These are phyloP conservation scores for Yarrowia sp. DNA, from an alignment of 805 yeast genomes.

Conservation along the genomic window DNA sequence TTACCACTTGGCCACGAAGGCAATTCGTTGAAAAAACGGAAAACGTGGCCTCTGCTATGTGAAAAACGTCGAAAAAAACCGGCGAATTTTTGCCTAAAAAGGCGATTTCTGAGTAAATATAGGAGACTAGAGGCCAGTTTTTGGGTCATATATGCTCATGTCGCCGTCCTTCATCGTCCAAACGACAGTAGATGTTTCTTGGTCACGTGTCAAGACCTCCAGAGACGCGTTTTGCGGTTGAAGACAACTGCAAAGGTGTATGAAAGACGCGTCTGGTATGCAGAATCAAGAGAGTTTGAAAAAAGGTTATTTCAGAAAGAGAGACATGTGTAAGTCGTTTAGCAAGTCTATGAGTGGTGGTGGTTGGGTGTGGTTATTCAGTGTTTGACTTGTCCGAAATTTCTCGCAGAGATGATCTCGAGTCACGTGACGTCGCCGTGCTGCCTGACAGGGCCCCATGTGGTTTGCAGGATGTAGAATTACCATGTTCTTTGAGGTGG, in stretches of 20 bases:
- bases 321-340: not conserved
- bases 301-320: not conserved
- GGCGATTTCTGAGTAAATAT: not conserved
- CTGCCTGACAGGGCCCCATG: no score
- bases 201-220: not conserved
- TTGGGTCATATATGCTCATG: no score
- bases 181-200: not conserved
- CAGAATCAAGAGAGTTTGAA: not conserved
- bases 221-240: constrained; percentile 2
- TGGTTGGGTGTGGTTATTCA: no score
- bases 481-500: no score
- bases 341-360: not conserved
- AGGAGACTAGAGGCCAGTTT: not conserved
- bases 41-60: constrained; percentile 1
- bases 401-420: no score
- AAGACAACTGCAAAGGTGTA: constrained; percentile 14
- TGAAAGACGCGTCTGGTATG: constrained; percentile 12
- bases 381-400: no score
- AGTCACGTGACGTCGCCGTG: not conserved
- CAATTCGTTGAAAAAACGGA: not conserved
- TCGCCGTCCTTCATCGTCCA: no score
- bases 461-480: no score
- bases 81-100: no score
- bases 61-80: not conserved
- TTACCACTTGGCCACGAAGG: constrained; percentile 39